Conservation (phyloP, 2,329 filamentous ascomycete species). For the Orbilia quercus region DNA sequence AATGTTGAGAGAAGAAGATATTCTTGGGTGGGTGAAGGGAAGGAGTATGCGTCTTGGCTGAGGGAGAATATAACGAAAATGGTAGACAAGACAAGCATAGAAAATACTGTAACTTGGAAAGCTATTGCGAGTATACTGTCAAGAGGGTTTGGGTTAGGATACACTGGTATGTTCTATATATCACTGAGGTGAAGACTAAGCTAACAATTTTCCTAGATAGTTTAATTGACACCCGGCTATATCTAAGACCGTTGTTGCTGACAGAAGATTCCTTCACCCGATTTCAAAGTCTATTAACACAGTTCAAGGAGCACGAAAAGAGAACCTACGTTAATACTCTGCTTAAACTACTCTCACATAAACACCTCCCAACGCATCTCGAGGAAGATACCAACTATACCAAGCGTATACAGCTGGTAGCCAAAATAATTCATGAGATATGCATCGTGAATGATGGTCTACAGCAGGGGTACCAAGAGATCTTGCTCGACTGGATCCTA, state of each 20-base stretch:
- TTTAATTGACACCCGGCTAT: slow-evolving; percentile 34
- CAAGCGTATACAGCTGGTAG: slow-evolving; percentile 31
- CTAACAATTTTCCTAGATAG: slow-evolving; percentile 58
- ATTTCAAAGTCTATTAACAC: slow-evolving; percentile 62
- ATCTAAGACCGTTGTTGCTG: slow-evolving; percentile 6
- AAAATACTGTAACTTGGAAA: slow-evolving; percentile 63
- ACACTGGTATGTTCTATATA: slow-evolving; percentile 70
- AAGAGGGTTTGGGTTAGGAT: slow-evolving; percentile 76
- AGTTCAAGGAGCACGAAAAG: slow-evolving; percentile 65
- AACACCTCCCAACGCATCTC: slow-evolving; percentile 62
- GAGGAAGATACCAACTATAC: slow-evolving; percentile 47
- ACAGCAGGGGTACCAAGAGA: slow-evolving; percentile 64
- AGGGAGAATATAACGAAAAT: slow-evolving; percentile 70
- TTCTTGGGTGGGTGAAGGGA: slow-evolving; percentile 74
- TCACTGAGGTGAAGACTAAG: slow-evolving; percentile 59
- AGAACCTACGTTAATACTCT: slow-evolving; percentile 64
- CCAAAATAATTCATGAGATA: slow-evolving; percentile 47
- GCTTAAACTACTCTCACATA: slow-evolving; percentile 66
- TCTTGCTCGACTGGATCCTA: slow-evolving; percentile 74
- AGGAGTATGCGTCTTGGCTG: slow-evolving; percentile 77
- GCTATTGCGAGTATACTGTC: slow-evolving; percentile 67
- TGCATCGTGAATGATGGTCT: slow-evolving; percentile 44
- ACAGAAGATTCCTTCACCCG: slow-evolving; percentile 57
- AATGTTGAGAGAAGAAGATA: slow-evolving; percentile 46
- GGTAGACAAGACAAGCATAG: slow-evolving; percentile 62